These are phyloP conservation scores for Phaeolepiota aurea DNA, from an alignment of 768 basidiomycete genomes.

Conservation along the genomic window DNA sequence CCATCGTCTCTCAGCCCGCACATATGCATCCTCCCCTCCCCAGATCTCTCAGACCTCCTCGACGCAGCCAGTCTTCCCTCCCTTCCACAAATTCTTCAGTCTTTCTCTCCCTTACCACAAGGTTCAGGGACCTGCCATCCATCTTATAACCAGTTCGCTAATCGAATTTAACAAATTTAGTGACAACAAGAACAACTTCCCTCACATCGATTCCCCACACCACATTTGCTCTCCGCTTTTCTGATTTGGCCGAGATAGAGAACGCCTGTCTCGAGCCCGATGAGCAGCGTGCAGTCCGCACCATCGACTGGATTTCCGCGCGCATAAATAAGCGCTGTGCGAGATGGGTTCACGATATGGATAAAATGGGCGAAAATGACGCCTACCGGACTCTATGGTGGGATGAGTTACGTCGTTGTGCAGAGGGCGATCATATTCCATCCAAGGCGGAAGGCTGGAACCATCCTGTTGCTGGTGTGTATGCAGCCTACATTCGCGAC, in stretches of 20 bases:
- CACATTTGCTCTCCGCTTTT: constrained; percentile 73
- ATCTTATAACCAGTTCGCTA: constrained; percentile 3
- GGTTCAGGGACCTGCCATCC: constrained; percentile 40
- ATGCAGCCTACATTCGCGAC: constrained; percentile 11
- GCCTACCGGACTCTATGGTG: constrained; percentile 68
- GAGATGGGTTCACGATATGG: constrained; percentile 66
- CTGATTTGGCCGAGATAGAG: constrained; percentile 66
- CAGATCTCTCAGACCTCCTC: constrained; percentile 60
- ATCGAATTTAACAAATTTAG: constrained; percentile 25
- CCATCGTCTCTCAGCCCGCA: constrained; percentile 79
- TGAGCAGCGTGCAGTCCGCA: constrained; percentile 66
- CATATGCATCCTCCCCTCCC: constrained; percentile 64
- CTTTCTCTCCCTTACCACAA: constrained; percentile 78
- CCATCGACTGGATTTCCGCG: constrained; percentile 81
- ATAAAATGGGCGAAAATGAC: constrained; percentile 32
- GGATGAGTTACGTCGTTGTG: constrained; percentile 74
- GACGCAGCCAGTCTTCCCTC: constrained; percentile 53
- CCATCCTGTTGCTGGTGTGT: constrained; percentile 72
- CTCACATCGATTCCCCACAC: constrained; percentile 63
- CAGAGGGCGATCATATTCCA: constrained; percentile 71
- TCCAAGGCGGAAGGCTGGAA: constrained; percentile 76
- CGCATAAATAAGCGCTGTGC: constrained; percentile 55
- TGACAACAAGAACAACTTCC: constrained; percentile 71
- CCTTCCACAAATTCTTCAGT: constrained; percentile 69
- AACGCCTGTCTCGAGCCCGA: constrained; percentile 71